phyloP scores from a whole-genome alignment of 106 monocot species.

The Dendrobium catenatum region DNA sequence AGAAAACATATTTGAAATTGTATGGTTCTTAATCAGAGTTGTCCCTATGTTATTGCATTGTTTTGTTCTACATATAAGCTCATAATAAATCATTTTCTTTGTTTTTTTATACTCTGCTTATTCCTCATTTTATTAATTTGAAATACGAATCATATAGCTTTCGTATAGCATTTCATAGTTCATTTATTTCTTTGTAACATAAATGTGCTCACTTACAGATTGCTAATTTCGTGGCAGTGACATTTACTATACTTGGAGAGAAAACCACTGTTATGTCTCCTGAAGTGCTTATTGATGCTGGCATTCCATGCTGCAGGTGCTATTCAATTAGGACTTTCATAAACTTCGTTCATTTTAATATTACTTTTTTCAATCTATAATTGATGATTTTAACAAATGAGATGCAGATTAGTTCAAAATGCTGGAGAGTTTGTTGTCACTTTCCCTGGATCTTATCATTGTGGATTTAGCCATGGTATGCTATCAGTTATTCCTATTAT shows the following conservation, averaged over 20 bases:
- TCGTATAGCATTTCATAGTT: neutral
- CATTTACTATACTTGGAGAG: slow-evolving; percentile 68
- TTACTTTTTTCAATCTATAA: neutral
- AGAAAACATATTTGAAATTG: neutral
- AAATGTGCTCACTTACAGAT: neutral
- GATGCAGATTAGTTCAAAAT: slow-evolving; percentile 89
- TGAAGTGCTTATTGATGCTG: slow-evolving; percentile 64
- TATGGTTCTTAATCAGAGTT: neutral
- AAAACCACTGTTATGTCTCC: slow-evolving; percentile 88
- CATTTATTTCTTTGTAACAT: slow-evolving; percentile 3
- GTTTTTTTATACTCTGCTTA: neutral
- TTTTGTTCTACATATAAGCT: neutral
- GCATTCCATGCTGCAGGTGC: slow-evolving; percentile 95
- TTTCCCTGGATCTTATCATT: slow-evolving; percentile 95
- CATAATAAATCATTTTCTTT: neutral
- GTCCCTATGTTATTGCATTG: neutral
- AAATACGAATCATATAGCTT: neutral
- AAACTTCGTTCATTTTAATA: neutral
- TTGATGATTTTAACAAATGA: neutral
- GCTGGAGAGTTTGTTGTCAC: slow-evolving; percentile 98
- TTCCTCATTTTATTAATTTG: neutral
- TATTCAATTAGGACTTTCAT: neutral
- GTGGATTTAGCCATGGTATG: slow-evolving; percentile 89
- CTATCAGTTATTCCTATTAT: neutral
- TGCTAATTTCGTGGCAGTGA: slow-evolving; percentile 38